A percentile compares a stretch with the other conserved stretches of the same genome.
Evolutionary conservation across 2,329 filamentous ascomycete species (phyloP).

Genomic region (Cryoendolithus antarcticus): DNA sequence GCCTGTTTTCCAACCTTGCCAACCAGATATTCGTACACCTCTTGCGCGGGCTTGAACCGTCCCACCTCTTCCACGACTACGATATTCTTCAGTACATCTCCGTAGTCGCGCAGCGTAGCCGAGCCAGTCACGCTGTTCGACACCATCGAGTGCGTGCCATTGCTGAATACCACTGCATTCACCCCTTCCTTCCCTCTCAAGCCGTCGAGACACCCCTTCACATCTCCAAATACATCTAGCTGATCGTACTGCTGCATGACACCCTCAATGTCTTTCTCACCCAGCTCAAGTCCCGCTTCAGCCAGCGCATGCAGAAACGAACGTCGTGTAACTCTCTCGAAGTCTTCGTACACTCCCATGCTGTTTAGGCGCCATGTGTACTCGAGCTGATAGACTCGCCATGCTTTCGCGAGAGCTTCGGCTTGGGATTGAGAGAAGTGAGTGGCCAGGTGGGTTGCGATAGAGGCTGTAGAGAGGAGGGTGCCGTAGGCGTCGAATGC

Average conservation of each 20-base stretch:
- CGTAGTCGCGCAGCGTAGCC: slow-evolving; percentile 40
- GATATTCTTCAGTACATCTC: slow-evolving; percentile 39
- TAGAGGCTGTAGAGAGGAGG: slow-evolving; percentile 58
- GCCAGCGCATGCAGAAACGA: slow-evolving; percentile 52
- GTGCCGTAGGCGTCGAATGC: slow-evolving; percentile 70
- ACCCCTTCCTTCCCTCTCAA: slow-evolving; percentile 32
- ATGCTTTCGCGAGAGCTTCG: slow-evolving; percentile 44
- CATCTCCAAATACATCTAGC: slow-evolving; percentile 54
- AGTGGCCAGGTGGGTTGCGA: slow-evolving; percentile 45
- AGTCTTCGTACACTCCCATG: slow-evolving; percentile 59
- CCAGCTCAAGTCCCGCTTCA: slow-evolving; percentile 41
- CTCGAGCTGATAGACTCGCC: slow-evolving; percentile 60
- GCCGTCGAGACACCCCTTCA: slow-evolving; percentile 39
- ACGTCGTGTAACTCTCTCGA: slow-evolving; percentile 49
- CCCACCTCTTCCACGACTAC: slow-evolving; percentile 49
- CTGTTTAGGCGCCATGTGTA: slow-evolving; percentile 66
- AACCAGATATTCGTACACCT: slow-evolving; percentile 49
- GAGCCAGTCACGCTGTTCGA: slow-evolving; percentile 46
- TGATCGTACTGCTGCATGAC: slow-evolving; percentile 55
- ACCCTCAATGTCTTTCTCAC: slow-evolving; percentile 29
- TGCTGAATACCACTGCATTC: slow-evolving; percentile 54
- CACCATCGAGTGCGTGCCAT: slow-evolving; percentile 55
- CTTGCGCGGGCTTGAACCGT: slow-evolving; percentile 54
- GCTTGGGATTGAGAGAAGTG: slow-evolving; percentile 48
- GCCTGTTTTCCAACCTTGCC: slow-evolving; percentile 34